Evolutionary conservation across 192 early-diverging fungal species (phyloP).

Genomic region (Haplosporangium gracile): DNA sequence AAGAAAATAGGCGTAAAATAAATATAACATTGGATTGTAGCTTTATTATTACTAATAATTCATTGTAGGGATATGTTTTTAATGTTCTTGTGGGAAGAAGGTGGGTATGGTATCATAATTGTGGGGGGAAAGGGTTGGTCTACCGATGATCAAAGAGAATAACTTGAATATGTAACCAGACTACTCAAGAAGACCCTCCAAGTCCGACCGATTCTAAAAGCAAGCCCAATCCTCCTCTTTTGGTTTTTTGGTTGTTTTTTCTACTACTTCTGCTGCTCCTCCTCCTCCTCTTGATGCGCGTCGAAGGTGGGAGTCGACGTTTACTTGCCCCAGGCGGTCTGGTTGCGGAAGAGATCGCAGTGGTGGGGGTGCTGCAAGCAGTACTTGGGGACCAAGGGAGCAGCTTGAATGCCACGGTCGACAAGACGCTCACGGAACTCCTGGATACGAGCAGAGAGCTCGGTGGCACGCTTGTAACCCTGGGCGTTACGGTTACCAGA

Average conservation of each 20-base stretch:
- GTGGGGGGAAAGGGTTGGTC: neutral
- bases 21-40: neutral
- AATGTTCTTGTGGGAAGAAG: neutral
- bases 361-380: slow-evolving; percentile 54
- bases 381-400: slow-evolving; percentile 69
- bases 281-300: neutral
- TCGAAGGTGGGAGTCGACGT: neutral
- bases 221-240: slow-evolving; percentile 5
- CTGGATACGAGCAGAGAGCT: slow-evolving; percentile 65
- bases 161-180: slow-evolving; percentile 15
- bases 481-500: slow-evolving; percentile 68
- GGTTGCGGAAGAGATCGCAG: slow-evolving; percentile 52
- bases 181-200: neutral
- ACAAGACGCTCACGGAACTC: slow-evolving; percentile 78
- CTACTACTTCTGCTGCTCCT: neutral
- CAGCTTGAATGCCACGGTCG: slow-evolving; percentile 72
- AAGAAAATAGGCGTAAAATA: neutral
- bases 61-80: slow-evolving; percentile 2
- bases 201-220: too few species aligned
- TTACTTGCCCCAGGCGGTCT: slow-evolving; percentile 51
- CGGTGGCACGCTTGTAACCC: slow-evolving; percentile 47
- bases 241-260: neutral
- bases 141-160: neutral
- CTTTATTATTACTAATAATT: slow-evolving; percentile 6
- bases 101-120: neutral